A percentile compares a stretch with the other conserved stretches of the same genome.
phyloP scores from a whole-genome alignment of 306 rosid species.

The Cajanus cajan region DNA sequence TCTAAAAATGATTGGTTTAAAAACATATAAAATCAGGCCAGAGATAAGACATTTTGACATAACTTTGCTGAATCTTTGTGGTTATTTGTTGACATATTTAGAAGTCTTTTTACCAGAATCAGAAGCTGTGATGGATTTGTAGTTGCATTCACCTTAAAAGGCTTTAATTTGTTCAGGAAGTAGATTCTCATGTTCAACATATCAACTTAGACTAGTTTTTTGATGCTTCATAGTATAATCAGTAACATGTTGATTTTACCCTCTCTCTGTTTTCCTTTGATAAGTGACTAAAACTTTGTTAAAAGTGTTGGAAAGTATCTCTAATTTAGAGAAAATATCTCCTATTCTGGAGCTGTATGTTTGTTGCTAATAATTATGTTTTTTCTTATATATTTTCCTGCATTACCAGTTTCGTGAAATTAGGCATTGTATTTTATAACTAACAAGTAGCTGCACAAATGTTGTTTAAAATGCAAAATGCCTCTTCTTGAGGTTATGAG shows the following conservation, averaged over 20 bases:
- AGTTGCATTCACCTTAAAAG: not conserved
- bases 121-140: not conserved
- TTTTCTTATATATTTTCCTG: not conserved
- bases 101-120: conserved; percentile 1
- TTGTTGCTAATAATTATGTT: not conserved
- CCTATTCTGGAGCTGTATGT: not conserved
- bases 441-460: conserved; percentile 1
- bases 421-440: not conserved
- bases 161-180: not conserved
- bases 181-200: not conserved
- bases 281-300: not conserved
- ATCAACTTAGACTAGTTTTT: conserved; percentile 5
- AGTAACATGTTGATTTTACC: not conserved
- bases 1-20: not conserved
- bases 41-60: not conserved
- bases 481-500: conserved; percentile 23
- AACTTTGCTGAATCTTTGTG: not conserved
- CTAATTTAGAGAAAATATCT: not conserved
- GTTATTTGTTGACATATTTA: not conserved
- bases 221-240: not conserved
- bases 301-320: not conserved
- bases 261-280: not conserved
- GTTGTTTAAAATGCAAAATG: conserved; percentile 18
- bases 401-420: not conserved
- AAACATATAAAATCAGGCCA: not conserved